Percentiles rank a stretch among this genome's conserved stretches.
phyloP scores from a whole-genome alignment of 2,329 filamentous ascomycete genomes.

The Stachybotrys chartarum region DNA sequence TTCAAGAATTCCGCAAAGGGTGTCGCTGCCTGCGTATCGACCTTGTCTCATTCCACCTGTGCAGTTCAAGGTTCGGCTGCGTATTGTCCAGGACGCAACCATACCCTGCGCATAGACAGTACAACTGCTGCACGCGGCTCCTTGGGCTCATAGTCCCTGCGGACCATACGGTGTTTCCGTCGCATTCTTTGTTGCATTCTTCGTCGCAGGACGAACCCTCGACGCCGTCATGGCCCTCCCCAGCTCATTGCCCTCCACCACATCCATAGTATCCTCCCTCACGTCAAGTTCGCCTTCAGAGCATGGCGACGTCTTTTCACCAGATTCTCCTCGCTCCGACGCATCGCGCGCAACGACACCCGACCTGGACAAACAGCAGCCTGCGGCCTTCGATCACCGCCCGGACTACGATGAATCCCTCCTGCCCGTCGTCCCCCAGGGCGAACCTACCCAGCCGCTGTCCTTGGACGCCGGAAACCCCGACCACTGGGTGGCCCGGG shows the following conservation, averaged over 20 bases:
- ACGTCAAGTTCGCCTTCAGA: background rate
- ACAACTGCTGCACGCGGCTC: too few relatives aligned
- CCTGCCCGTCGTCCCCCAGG: background rate
- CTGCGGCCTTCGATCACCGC: background rate
- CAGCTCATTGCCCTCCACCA: background rate
- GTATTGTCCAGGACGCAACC: too few relatives aligned
- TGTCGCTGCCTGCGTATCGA: too few relatives aligned
- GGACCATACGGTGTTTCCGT: too few relatives aligned
- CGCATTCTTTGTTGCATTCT: too few relatives aligned
- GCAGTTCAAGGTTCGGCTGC: too few relatives aligned
- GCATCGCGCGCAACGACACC: background rate
- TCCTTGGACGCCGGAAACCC: slow-evolving; percentile 66
- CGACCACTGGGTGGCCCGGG: slow-evolving; percentile 72
- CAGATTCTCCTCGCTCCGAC: background rate
- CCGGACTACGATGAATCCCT: background rate
- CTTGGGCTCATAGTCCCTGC: too few relatives aligned
- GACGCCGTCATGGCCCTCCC: too few relatives aligned
- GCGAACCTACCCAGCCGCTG: background rate
- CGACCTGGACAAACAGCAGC: background rate
- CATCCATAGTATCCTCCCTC: background rate
- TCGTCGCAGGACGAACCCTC: too few relatives aligned
- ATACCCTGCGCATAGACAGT: too few relatives aligned
- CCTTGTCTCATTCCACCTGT: too few relatives aligned
- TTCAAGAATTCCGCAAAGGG: too few relatives aligned
- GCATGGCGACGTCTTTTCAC: background rate